phyloP scores from a whole-genome alignment of 805 yeast genomes.

The Yamadazyma akitaensis region DNA sequence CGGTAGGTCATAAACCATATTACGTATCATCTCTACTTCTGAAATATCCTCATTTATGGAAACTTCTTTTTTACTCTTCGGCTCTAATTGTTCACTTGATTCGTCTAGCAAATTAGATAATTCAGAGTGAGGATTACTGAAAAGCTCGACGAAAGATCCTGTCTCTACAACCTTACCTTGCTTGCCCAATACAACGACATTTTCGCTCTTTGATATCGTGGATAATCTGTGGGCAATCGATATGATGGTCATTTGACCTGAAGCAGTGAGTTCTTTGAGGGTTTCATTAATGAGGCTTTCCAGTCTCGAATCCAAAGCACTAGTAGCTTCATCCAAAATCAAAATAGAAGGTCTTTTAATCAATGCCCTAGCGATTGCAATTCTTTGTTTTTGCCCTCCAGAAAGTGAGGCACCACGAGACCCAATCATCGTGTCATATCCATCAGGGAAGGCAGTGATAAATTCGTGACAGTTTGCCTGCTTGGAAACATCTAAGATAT shows the following conservation, averaged over 20 bases:
- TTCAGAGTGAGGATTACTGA: constrained; percentile 39
- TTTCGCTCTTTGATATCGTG: constrained; percentile 43
- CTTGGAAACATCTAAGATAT: constrained; percentile 40
- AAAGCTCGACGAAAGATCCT: constrained; percentile 38
- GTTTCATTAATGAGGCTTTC: constrained; percentile 46
- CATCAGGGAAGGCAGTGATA: constrained; percentile 53
- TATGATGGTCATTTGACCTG: constrained; percentile 41
- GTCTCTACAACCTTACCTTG: constrained; percentile 39
- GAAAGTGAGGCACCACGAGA: constrained; percentile 56
- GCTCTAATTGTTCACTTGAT: constrained; percentile 21
- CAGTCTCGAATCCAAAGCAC: constrained; percentile 54
- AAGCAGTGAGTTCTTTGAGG: constrained; percentile 31
- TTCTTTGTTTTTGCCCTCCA: constrained; percentile 76
- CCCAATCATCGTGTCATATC: constrained; percentile 57
- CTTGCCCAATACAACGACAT: constrained; percentile 42
- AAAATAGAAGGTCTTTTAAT: constrained; percentile 63
- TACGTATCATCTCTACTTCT: constrained; percentile 24
- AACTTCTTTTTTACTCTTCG: constrained; percentile 15
- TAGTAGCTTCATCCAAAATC: constrained; percentile 67
- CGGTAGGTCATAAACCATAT: constrained; percentile 37
- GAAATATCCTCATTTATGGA: constrained; percentile 13
- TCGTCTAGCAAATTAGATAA: constrained; percentile 40
- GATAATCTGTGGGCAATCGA: constrained; percentile 45
- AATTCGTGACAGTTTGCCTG: constrained; percentile 61
- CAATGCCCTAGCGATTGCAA: constrained; percentile 73